Percentiles rank a stretch among this genome's conserved stretches.
phyloP scores from a whole-genome alignment of 2,329 filamentous ascomycete species.

The Trematosphaeria pertusa region DNA sequence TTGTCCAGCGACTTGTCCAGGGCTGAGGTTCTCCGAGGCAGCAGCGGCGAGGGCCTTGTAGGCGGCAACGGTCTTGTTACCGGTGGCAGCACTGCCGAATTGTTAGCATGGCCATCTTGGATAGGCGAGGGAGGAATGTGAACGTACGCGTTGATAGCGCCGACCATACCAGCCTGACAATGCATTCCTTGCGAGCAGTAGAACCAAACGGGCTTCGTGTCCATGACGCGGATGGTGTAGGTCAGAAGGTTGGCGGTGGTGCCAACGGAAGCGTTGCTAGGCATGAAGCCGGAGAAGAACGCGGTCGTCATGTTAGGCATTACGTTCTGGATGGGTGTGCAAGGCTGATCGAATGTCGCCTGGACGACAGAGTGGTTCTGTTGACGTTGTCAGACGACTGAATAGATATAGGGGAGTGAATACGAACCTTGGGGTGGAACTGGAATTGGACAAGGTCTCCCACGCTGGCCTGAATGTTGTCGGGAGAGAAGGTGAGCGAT shows the following conservation, averaged over 20 bases:
- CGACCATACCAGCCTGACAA: slow-evolving; percentile 77
- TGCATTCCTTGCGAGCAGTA: slow-evolving; percentile 79
- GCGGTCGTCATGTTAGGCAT: slow-evolving; percentile 57
- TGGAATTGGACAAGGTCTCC: slow-evolving; percentile 65
- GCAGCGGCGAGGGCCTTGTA: slow-evolving; percentile 47
- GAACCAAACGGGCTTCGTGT: slow-evolving; percentile 76
- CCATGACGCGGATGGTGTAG: slow-evolving; percentile 74
- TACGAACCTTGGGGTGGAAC: slow-evolving; percentile 55
- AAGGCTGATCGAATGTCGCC: slow-evolving; percentile 76
- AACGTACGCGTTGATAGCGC: slow-evolving; percentile 77
- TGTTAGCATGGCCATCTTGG: no score
- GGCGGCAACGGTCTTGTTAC: slow-evolving; percentile 44
- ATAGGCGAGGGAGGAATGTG: neutral
- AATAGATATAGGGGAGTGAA: neutral
- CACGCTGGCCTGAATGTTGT: slow-evolving; percentile 67
- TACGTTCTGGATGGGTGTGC: slow-evolving; percentile 63
- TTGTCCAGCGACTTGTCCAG: slow-evolving; percentile 41
- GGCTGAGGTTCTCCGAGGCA: slow-evolving; percentile 51
- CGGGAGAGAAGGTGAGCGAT: slow-evolving; percentile 68
- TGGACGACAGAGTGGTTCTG: slow-evolving; percentile 81
- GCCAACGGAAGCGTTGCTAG: slow-evolving; percentile 53
- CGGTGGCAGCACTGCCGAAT: slow-evolving; percentile 32
- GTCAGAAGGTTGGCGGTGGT: slow-evolving; percentile 60
- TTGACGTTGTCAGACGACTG: slow-evolving; percentile 14
- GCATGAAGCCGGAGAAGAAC: slow-evolving; percentile 71